Conservation (phyloP, 2,329 filamentous ascomycete genomes). For the Botrytis medusae region DNA sequence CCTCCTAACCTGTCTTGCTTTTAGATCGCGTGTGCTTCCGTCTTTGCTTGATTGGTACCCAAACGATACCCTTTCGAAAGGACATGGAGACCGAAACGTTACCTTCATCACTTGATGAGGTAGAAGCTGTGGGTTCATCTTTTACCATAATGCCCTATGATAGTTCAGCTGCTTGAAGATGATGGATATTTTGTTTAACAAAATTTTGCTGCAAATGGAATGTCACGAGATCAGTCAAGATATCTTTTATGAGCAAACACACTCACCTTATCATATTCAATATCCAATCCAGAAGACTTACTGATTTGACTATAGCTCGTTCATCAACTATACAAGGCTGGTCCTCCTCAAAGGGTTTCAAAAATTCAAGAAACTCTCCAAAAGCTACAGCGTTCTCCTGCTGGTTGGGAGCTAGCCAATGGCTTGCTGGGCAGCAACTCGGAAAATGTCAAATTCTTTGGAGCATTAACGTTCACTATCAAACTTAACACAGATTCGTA, state of each 20-base stretch:
- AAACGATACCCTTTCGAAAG: not conserved
- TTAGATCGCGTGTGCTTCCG: not conserved
- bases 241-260: not conserved
- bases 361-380: slow-evolving; percentile 74
- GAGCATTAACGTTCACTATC: slow-evolving; percentile 86
- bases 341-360: slow-evolving; percentile 44
- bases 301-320: slow-evolving; percentile 43
- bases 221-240: slow-evolving; percentile 4
- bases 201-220: not conserved
- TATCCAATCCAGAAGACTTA: not conserved
- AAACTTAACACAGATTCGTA: slow-evolving; percentile 92
- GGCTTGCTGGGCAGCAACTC: slow-evolving; percentile 67
- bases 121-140: slow-evolving; percentile 35
- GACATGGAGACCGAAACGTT: slow-evolving; percentile 27
- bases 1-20: slow-evolving; percentile 3
- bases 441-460: slow-evolving; percentile 84
- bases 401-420: slow-evolving; percentile 85
- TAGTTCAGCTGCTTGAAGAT: not conserved
- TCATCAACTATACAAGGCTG: slow-evolving; percentile 51
- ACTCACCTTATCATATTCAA: not conserved
- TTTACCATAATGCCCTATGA: not conserved
- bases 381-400: slow-evolving; percentile 71
- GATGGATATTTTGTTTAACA: not conserved
- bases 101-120: slow-evolving; percentile 38
- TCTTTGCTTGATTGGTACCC: slow-evolving; percentile 1